phyloP scores from a whole-genome alignment of 306 rosid genomes.

The Adenanthera pavonina region DNA sequence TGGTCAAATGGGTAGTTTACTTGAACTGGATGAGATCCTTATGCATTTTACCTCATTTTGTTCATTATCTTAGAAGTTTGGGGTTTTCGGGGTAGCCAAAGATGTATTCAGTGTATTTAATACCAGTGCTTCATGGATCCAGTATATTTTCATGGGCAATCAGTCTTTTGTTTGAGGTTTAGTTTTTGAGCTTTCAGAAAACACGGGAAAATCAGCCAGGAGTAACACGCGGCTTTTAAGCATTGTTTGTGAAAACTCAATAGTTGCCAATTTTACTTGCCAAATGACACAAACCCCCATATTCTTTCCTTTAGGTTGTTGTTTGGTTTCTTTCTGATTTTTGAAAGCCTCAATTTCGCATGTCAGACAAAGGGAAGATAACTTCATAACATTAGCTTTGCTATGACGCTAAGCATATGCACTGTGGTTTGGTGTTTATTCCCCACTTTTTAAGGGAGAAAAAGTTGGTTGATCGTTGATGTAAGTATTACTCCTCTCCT shows the following conservation, averaged over 20 bases:
- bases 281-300: constrained; percentile 7
- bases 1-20: not conserved
- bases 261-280: not conserved
- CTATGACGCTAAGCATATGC: constrained; percentile 12
- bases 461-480: constrained; percentile 8
- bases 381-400: constrained; percentile 28
- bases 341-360: not conserved
- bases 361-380: not conserved
- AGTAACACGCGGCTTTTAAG: not conserved
- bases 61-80: not conserved
- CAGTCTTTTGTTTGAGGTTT: not conserved
- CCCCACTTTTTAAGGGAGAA: not conserved
- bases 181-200: not conserved
- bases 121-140: not conserved
- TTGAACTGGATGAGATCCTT: not conserved
- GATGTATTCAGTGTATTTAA: not conserved
- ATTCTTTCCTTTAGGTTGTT: constrained; percentile 2
- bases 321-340: not conserved
- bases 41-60: not conserved
- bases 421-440: constrained; percentile 22
- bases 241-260: not conserved
- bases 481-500: not conserved
- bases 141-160: not conserved
- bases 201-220: not conserved
- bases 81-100: not conserved